These are phyloP conservation scores for Madurella mycetomatis DNA, from an alignment of 2,329 filamentous ascomycete genomes.

Conservation along the genomic window DNA sequence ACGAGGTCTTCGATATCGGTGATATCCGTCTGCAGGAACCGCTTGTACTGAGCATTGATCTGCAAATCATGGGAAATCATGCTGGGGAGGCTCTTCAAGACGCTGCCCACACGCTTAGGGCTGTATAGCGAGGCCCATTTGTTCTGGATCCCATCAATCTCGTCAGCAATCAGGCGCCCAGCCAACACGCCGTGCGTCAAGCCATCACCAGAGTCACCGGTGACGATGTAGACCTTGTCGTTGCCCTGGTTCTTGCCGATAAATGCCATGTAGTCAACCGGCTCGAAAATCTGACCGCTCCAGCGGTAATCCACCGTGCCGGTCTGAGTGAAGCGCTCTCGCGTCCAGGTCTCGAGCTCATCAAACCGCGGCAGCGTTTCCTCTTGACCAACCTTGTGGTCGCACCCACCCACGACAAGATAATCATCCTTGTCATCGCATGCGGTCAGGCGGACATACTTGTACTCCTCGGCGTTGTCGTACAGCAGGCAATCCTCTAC, in stretches of 20 bases:
- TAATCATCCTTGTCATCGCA: slow-evolving; percentile 53
- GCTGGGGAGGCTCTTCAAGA: slow-evolving; percentile 40
- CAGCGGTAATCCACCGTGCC: slow-evolving; percentile 50
- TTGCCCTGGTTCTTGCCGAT: slow-evolving; percentile 52
- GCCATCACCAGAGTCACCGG: slow-evolving; percentile 54
- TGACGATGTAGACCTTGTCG: slow-evolving; percentile 49
- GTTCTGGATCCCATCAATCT: slow-evolving; percentile 47
- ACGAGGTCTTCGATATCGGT: slow-evolving; percentile 52
- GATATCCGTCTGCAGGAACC: slow-evolving; percentile 50
- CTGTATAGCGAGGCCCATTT: slow-evolving; percentile 47
- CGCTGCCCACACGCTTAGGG: slow-evolving; percentile 42
- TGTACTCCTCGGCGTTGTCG: slow-evolving; percentile 51
- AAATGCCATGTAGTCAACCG: slow-evolving; percentile 50
- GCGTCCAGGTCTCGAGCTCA: slow-evolving; percentile 50
- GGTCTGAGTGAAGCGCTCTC: slow-evolving; percentile 48
- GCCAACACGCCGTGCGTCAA: slow-evolving; percentile 53
- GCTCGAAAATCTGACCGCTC: slow-evolving; percentile 55
- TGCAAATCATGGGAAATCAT: slow-evolving; percentile 50
- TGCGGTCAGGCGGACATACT: slow-evolving; percentile 49
- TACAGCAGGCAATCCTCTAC: slow-evolving; percentile 54
- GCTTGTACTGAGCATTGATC: slow-evolving; percentile 54
- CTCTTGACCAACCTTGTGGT: slow-evolving; percentile 56
- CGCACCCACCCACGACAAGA: slow-evolving; percentile 51
- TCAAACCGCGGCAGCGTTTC: slow-evolving; percentile 41
- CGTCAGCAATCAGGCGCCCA: slow-evolving; percentile 48